Percentiles rank a stretch among this genome's conserved stretches.
Evolutionary conservation across 2,329 filamentous ascomycete genomes (phyloP).

Genomic region (Sporothrix luriei): DNA sequence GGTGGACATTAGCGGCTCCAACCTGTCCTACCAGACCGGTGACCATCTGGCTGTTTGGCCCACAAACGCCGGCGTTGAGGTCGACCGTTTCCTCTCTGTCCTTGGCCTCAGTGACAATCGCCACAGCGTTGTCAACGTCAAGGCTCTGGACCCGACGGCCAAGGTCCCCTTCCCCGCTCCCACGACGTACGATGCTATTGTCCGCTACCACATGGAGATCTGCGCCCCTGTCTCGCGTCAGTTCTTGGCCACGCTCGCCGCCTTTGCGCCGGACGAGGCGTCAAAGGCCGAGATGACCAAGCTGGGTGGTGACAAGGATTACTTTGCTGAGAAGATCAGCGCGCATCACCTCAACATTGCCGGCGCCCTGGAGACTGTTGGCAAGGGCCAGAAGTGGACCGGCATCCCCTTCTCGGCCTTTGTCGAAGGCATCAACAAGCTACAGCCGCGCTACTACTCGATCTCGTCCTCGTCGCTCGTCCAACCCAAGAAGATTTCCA

Average conservation of each 20-base stretch:
- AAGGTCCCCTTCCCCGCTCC: conserved; percentile 98
- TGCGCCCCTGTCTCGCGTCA: conserved; percentile 94
- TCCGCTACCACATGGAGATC: conserved; percentile 96
- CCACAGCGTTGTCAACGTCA: conserved; percentile 81
- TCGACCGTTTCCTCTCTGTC: conserved; percentile 82
- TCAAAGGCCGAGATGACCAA: conserved; percentile 86
- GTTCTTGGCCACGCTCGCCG: conserved; percentile 81
- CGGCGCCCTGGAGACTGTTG: conserved; percentile 73
- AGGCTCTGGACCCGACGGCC: conserved; percentile 88
- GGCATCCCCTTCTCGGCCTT: conserved; percentile 91
- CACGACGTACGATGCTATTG: conserved; percentile 90
- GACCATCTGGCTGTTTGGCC: conserved; percentile 98
- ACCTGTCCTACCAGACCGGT: conserved; percentile 90
- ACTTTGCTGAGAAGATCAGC: conserved; percentile 85
- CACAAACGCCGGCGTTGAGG: conserved; percentile 88
- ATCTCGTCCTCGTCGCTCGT: conserved; percentile 96
- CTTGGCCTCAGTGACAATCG: conserved; percentile 76
- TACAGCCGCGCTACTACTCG: conserved; percentile 98
- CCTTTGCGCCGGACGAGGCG: conserved; percentile 83
- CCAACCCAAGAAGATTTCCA: conserved; percentile 90
- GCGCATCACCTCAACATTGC: conserved; percentile 86
- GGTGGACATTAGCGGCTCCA: conserved; percentile 85
- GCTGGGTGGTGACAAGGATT: conserved; percentile 90
- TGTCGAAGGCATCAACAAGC: conserved; percentile 89
- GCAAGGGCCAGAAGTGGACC: conserved; percentile 74